Evolutionary conservation across 139 green algal genomes (phyloP).

Genomic region (Raphidocelis subcapitata): DNA sequence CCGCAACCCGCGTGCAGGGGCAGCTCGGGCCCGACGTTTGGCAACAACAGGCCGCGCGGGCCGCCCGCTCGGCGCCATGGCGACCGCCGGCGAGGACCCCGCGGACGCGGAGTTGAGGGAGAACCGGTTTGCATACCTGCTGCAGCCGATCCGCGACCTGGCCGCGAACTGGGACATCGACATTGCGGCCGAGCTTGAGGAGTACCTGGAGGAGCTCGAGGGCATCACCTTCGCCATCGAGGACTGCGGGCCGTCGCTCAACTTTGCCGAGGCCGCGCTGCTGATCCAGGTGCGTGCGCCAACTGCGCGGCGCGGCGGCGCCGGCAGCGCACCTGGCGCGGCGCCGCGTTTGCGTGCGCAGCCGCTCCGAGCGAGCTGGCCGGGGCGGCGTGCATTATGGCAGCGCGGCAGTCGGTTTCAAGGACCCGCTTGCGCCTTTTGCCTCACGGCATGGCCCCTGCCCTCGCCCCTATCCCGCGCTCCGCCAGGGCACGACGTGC

Average conservation of each 20-base stretch:
- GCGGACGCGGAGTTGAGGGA: slow-evolving; percentile 35
- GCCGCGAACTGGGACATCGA: slow-evolving; percentile 86
- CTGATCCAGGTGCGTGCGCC: slow-evolving; percentile 32
- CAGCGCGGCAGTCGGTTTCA: too few species aligned
- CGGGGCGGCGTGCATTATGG: too few species aligned
- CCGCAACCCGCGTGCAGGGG: too few species aligned
- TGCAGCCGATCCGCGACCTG: slow-evolving; percentile 85
- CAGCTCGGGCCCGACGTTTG: too few species aligned
- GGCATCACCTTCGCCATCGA: slow-evolving; percentile 72
- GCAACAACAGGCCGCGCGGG: too few species aligned
- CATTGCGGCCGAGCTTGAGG: slow-evolving; percentile 82
- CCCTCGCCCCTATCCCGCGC: too few species aligned
- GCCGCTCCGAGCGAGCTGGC: too few species aligned
- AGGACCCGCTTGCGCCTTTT: too few species aligned
- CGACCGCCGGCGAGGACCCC: slow-evolving; percentile 3
- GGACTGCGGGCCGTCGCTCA: slow-evolving; percentile 49
- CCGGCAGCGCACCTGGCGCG: not conserved
- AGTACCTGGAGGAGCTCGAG: slow-evolving; percentile 83
- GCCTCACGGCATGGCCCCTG: too few species aligned
- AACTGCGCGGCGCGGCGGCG: too few species aligned
- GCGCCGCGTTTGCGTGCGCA: too few species aligned
- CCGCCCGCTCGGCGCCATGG: too few species aligned
- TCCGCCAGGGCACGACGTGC: slow-evolving; percentile 72
- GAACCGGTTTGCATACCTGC: slow-evolving; percentile 61
- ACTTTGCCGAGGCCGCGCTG: slow-evolving; percentile 81